Conservation (phyloP, 148 eudicot species). For the Hydrangea macrophylla region DNA sequence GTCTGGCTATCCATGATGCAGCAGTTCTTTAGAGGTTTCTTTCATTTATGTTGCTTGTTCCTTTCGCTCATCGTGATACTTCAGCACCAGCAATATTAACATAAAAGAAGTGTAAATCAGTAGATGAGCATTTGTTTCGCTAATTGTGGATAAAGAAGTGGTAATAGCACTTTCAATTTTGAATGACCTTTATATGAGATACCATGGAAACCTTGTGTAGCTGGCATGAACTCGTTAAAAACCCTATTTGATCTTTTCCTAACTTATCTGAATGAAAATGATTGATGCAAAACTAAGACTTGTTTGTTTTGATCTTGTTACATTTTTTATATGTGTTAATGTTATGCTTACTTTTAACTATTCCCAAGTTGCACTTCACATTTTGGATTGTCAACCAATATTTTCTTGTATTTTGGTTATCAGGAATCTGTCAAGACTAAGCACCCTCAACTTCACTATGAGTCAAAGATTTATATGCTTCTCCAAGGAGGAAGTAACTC, state of each 20-base stretch:
- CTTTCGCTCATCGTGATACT: no score
- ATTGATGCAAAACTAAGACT: background rate
- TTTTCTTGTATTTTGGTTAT: background rate
- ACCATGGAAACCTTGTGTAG: background rate
- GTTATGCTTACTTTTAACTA: no score
- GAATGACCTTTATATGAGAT: background rate
- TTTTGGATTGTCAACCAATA: background rate
- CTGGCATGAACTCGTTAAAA: background rate
- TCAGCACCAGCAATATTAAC: background rate
- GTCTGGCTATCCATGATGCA: background rate
- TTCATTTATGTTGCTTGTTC: no score
- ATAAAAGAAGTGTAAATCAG: background rate
- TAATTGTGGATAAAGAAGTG: background rate
- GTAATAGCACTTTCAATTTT: background rate
- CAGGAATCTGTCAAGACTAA: constrained; percentile 34
- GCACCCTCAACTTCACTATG: constrained; percentile 36
- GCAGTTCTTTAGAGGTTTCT: no score
- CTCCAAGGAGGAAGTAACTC: constrained; percentile 38
- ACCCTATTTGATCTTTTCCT: background rate
- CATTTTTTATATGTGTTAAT: no score
- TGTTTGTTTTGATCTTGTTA: background rate
- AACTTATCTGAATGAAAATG: background rate
- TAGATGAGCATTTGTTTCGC: background rate
- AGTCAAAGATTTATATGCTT: constrained; percentile 30
- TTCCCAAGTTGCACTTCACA: background rate